Evolutionary conservation across 2,329 filamentous ascomycete genomes (phyloP), one percentile per base, ranked within the genome.

Genomic region (Colletotrichum zoysiae): DNA sequence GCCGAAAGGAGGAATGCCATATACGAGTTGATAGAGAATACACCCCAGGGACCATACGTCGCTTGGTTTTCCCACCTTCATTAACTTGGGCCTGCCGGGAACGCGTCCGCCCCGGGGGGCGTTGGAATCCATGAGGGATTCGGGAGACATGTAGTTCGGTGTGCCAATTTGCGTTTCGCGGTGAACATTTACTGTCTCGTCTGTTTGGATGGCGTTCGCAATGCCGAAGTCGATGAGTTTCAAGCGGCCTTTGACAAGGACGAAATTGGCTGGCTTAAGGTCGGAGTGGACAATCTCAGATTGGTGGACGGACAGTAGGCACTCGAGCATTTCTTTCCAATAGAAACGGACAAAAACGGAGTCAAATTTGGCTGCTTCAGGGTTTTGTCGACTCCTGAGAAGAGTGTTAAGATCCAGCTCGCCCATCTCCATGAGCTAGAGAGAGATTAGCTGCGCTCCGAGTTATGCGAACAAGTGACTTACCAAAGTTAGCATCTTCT

Each of bases 311-410:
- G 95, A 90, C 76, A 93, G 90, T 7, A 99, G 90, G 79, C 96
- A 98, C 81, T 97, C 95, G 23, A 99, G 91, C 96, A 99, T 99
- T 83, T 99, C 96, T 81, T 97, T 96, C 96, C 96, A 99, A 85
- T 97, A 97, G 82, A 93, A 97, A n/a, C 96, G 92, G 16, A 96
- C 94, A 80, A 98, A 98, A 65, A 92, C 93, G 1, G 94, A 88
- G 79, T 99, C 96, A 73, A 99, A 92, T 71, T 87, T 89, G 50
- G 93, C 89, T 65, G 92, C 89, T 73, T 95, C 92, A 0, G 86
- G 88, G 77, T 91, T 93, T 77, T 93, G 85, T 12, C 91, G 90
- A 74, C 91, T 89, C 46, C 91, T 91, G 74, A 99, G 88, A 65
- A 98, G 90, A 67, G 92, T 94, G 78, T 97, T 93, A 78, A 99